A percentile compares a stretch with the other conserved stretches of the same genome.
These are phyloP conservation scores for Aspergillus brunneoviolaceus DNA, from an alignment of 2,329 filamentous ascomycete species.

Conservation along the genomic window DNA sequence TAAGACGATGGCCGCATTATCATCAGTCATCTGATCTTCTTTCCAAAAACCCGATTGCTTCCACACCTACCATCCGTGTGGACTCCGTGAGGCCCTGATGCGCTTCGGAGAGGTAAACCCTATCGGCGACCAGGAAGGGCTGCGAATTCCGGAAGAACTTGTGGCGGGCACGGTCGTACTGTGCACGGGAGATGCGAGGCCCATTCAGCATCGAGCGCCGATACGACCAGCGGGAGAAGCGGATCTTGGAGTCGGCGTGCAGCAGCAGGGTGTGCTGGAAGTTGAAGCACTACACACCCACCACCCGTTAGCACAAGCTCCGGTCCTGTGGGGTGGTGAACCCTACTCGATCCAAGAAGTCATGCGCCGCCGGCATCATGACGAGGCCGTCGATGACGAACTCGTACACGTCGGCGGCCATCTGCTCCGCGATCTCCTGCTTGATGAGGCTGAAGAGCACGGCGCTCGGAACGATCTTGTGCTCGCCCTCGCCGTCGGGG, in stretches of 20 bases:
- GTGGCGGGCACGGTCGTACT: background rate
- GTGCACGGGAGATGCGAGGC: no score
- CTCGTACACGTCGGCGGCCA: background rate
- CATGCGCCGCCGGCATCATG: background rate
- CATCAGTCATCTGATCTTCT: background rate
- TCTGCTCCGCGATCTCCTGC: background rate
- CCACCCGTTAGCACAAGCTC: no score
- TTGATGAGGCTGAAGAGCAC: background rate
- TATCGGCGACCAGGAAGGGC: background rate
- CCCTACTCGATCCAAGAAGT: background rate
- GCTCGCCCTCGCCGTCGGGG: background rate
- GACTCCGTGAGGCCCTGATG: background rate
- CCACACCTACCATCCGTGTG: background rate
- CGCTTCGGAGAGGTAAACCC: background rate
- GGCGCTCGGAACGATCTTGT: background rate
- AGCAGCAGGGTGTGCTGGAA: background rate
- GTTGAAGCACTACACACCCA: background rate
- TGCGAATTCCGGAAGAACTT: background rate
- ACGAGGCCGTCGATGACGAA: slow-evolving; percentile 1
- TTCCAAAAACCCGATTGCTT: no score
- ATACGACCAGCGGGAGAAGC: background rate
- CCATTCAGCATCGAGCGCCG: background rate
- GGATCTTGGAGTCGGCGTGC: background rate
- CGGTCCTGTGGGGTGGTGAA: no score
- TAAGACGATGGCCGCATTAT: no score